A percentile compares a stretch with the other conserved stretches of the same genome.
phyloP scores from a whole-genome alignment of 1,284 basidiomycete genomes.

The Neonothopanus nambi region DNA sequence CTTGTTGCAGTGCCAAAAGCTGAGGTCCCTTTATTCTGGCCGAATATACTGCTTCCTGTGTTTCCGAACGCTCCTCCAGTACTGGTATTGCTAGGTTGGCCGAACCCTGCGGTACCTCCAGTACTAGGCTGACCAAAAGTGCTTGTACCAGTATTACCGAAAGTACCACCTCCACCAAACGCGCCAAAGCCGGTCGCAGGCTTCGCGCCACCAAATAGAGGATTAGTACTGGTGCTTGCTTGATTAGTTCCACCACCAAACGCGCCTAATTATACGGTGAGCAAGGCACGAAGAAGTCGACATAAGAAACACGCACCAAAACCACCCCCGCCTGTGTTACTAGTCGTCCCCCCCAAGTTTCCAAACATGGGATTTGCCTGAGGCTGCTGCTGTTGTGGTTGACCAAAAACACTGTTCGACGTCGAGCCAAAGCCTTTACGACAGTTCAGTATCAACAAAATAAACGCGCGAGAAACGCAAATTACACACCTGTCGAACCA shows the following conservation, averaged over 20 bases:
- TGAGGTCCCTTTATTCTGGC: slow-evolving; percentile 12
- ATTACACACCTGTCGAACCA: slow-evolving; percentile 38
- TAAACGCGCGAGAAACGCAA: slow-evolving; percentile 24
- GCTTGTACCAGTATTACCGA: slow-evolving; percentile 41
- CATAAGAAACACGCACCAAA: slow-evolving; percentile 55
- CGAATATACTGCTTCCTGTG: slow-evolving; percentile 15
- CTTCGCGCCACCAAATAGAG: slow-evolving; percentile 64
- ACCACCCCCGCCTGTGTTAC: slow-evolving; percentile 40
- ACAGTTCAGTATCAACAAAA: slow-evolving; percentile 12
- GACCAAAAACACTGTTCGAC: slow-evolving; percentile 40
- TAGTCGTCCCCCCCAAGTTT: slow-evolving; percentile 43
- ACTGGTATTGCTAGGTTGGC: slow-evolving; percentile 36
- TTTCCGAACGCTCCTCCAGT: slow-evolving; percentile 37
- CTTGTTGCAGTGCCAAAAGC: slow-evolving; percentile 20
- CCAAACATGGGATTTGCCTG: slow-evolving; percentile 82
- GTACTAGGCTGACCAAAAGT: slow-evolving; percentile 38
- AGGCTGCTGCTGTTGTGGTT: slow-evolving; percentile 53
- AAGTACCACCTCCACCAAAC: slow-evolving; percentile 52
- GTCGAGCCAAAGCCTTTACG: slow-evolving; percentile 41
- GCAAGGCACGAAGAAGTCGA: slow-evolving; percentile 20
- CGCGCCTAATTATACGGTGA: slow-evolving; percentile 42
- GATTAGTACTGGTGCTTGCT: slow-evolving; percentile 37
- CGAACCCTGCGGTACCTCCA: slow-evolving; percentile 37
- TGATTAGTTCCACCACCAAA: slow-evolving; percentile 49
- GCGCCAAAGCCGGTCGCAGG: slow-evolving; percentile 70